Conservation (phyloP, 1,139 yeast genomes). For the Pneumocystis carinii region DNA sequence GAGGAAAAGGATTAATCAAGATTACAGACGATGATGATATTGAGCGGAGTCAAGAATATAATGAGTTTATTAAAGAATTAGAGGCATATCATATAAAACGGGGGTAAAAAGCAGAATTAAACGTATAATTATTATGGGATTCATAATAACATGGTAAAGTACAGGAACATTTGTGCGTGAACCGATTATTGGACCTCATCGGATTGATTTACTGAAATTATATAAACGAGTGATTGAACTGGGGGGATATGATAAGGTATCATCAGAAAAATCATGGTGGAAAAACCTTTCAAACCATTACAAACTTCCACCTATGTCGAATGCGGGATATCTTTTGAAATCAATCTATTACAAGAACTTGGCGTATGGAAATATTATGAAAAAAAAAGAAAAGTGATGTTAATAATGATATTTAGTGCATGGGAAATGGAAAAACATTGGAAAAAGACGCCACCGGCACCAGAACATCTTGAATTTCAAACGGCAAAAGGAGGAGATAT, state of each 20-base stretch:
- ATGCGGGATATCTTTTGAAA: constrained; percentile 13
- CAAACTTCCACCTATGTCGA: constrained; percentile 12
- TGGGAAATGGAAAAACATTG: constrained; percentile 12
- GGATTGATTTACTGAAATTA: constrained; percentile 11
- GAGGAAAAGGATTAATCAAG: background rate
- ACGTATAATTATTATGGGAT: background rate
- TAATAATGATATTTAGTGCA: too few relatives aligned
- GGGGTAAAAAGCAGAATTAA: constrained; percentile 2
- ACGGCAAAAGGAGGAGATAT: constrained; percentile 14
- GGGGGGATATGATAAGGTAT: constrained; percentile 14
- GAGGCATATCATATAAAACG: constrained; percentile 10
- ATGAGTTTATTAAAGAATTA: constrained; percentile 8
- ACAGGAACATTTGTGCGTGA: constrained; percentile 6
- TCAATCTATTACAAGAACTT: constrained; percentile 13
- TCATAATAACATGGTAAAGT: background rate
- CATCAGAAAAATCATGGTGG: constrained; percentile 11
- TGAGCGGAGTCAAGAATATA: constrained; percentile 12
- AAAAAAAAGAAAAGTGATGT: too few relatives aligned
- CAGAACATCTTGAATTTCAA: constrained; percentile 11
- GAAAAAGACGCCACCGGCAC: constrained; percentile 12
- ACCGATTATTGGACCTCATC: constrained; percentile 11
- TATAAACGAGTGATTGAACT: constrained; percentile 10
- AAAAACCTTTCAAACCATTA: constrained; percentile 11
- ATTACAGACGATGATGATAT: constrained; percentile 9
- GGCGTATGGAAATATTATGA: constrained; percentile 7